Base-by-base conservation (phyloP, 176 grass and related monocot species). In the Avena insularis region DNA sequence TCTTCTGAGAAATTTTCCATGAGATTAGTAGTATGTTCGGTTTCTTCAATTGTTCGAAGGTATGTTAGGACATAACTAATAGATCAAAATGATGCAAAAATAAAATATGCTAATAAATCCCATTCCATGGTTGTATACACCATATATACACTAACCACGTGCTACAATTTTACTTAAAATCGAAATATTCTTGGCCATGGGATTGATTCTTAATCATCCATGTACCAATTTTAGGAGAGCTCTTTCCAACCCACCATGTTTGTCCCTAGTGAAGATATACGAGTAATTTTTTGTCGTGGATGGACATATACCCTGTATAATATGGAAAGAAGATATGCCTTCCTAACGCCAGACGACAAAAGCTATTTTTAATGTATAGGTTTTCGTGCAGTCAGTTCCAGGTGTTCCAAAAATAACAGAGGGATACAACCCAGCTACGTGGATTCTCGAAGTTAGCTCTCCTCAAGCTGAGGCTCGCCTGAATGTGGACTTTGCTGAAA, bases 371-470 rank as follows among this genome's bases (percentile, higher is more conserved):
- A 82, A 86, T 7, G 3, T 61, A 53, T 71, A 59, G 12, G 5
- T 84, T 62, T 45, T 60, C 55, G 16, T 94, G 47, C 81, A 95
- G 93, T 90, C 83, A 79, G 75, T 95, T 80, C 93, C 93, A 86
- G 83, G 90, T 57, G 78, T 92, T 77, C 50, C 93, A 38, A 91
- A 89, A 83, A 95, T 95, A 67, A 72, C 84, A 77, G 87, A 88
- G 57, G 93, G 89, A 33, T 83, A 91, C 63, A 95, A 95, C 57
- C 93, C 93, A 61, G 93, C 90, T 74, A 95, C 93, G 49, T 95
- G 93, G 93, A 92, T 95, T 90, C 83, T 95, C 21, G 93, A 95
- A 77, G 82, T 95, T 84, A 95, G 79, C 64, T 71, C 88, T 59
- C 16, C 88, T 69, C 47, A 75, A 77, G 79, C 85, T 54, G 90